Conservation (phyloP, 1,139 yeast species). For the Taphrina wiesneri region DNA sequence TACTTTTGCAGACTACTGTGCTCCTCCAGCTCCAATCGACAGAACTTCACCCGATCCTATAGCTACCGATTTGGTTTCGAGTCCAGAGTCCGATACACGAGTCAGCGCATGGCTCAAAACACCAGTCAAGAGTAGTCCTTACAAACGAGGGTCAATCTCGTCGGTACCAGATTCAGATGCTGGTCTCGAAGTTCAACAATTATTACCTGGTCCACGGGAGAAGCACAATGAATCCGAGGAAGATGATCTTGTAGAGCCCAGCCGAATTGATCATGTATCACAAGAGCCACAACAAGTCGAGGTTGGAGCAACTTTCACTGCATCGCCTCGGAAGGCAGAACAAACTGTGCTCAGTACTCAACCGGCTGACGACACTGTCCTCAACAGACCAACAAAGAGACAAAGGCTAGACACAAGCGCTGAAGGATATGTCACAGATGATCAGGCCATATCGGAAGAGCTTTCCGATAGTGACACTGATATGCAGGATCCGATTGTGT, state of each 20-base stretch:
- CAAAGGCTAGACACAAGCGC: background rate
- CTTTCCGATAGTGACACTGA: slow-evolving; percentile 1
- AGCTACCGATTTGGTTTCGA: background rate
- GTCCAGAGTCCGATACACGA: background rate
- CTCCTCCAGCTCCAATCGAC: background rate
- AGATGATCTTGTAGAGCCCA: background rate
- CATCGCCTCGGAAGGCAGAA: background rate
- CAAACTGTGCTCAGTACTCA: background rate
- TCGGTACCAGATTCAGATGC: background rate
- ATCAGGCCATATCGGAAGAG: slow-evolving; percentile 2
- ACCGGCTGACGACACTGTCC: background rate
- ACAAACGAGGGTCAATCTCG: background rate
- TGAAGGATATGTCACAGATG: background rate
- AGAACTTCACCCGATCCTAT: background rate
- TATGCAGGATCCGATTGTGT: background rate
- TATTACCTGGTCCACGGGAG: background rate
- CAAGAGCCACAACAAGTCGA: background rate
- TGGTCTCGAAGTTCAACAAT: background rate
- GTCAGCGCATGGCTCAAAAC: slow-evolving; percentile 4
- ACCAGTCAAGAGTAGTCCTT: background rate
- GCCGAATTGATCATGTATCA: background rate
- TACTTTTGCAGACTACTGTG: background rate
- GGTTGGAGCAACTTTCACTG: background rate
- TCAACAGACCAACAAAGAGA: background rate
- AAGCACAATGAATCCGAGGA: no score